Base-by-base conservation (phyloP, 2,329 filamentous ascomycete genomes). In the Penicillium frequentans region DNA sequence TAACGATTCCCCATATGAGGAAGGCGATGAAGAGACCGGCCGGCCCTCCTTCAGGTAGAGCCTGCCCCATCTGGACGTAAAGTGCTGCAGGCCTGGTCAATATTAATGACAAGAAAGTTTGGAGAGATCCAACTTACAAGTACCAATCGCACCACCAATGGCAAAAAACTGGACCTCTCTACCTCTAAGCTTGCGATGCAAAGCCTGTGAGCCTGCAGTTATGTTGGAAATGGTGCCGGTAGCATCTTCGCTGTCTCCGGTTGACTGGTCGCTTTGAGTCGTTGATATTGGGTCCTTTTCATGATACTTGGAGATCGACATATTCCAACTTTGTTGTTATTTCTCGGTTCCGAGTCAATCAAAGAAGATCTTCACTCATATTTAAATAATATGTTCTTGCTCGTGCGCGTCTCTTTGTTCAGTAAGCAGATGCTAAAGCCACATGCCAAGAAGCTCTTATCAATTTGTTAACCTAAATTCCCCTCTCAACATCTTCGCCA, bases 61-160 rank as follows among this genome's bases (percentile, higher is more conserved):
- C 64, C 9, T 64, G 62, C 14, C 71, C 73, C 64, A 75, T 75
- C 51, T 64, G 60, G 6, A 67, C 65, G 42, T 56, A 67, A 5
- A 67, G 54, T 9, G 64, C 63, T 65, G 14, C 24, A 2, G 3
- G 5, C 24, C 0, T 3, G 1, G n/a, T 19, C 5, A 35, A 13
- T 11, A 31, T 31, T 2, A 4, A 1, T 14, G 29, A 14, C 3
- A 31, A 31, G 5, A 14, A 14, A 31, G 5, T 11, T 14, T 14
- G 11, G 13, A 31, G 13, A 19, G 4, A 9, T 16, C n/a, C 9
- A 26, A 57, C 65, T 51, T 62, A 70, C 70, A 69, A n/a, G 70
- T 72, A 23, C 71, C 70, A 52, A 72, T 73, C 9, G 71, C 69
- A 29, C 71, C 70, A 19, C 70, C 71, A 16, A 73, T 68, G 2